phyloP scores from a whole-genome alignment of 495 filamentous ascomycete species.

The Penicillium maclennaniae region DNA sequence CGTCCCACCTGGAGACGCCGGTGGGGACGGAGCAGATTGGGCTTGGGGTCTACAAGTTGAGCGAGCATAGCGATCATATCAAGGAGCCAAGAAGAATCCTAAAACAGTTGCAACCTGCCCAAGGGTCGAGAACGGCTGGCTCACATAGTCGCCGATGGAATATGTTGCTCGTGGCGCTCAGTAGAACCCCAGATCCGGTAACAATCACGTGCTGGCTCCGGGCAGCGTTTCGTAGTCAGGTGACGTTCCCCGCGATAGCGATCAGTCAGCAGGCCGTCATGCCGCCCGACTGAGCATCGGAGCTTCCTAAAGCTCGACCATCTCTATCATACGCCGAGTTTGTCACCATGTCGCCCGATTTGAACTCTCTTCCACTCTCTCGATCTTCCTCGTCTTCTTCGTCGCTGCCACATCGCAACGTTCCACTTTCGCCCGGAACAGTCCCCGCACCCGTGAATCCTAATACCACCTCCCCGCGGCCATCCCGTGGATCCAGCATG shows the following conservation, averaged over 20 bases:
- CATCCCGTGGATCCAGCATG: constrained; percentile 50
- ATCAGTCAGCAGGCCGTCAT: constrained; percentile 11
- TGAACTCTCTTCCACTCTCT: constrained; percentile 71
- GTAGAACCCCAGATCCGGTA: background rate
- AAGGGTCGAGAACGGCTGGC: background rate
- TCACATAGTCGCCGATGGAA: background rate
- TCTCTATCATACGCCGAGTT: background rate
- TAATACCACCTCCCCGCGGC: constrained; percentile 43
- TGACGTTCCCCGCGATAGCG: constrained; percentile 2
- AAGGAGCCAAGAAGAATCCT: background rate
- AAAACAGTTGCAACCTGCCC: background rate
- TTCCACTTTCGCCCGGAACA: constrained; percentile 25
- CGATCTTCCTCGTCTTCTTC: constrained; percentile 45
- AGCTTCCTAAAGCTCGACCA: constrained; percentile 11
- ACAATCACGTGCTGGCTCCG: background rate
- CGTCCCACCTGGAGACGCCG: constrained; percentile 7
- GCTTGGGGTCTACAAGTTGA: background rate
- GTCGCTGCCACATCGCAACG: constrained; percentile 30
- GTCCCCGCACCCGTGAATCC: constrained; percentile 29
- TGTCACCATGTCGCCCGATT: constrained; percentile 59
- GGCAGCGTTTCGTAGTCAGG: background rate
- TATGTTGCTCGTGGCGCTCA: background rate
- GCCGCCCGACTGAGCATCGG: background rate
- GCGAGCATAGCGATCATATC: background rate
- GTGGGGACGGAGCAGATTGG: background rate